phyloP scores from a whole-genome alignment of 257 asterid species.

The Salvia miltiorrhiza region DNA sequence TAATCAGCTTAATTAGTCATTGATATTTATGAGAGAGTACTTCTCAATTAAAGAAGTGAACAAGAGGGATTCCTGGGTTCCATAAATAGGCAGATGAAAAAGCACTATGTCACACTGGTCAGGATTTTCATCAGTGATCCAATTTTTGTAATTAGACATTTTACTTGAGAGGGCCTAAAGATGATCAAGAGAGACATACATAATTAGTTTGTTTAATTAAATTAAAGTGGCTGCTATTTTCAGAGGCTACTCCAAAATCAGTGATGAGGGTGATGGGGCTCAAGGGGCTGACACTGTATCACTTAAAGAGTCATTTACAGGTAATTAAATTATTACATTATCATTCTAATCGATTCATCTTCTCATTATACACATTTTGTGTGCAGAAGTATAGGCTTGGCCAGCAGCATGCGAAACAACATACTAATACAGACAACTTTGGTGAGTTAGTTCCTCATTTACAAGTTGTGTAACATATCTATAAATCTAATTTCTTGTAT shows the following conservation, averaged over 20 bases:
- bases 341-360: not conserved
- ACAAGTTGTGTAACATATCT: not conserved
- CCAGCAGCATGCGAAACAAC: constrained; percentile 68
- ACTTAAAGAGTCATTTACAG: constrained; percentile 91
- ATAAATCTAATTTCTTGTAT: too few relatives aligned
- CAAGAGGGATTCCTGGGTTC: not conserved
- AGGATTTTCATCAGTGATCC: too few relatives aligned
- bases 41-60: too few relatives aligned
- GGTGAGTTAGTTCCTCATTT: constrained; percentile 35
- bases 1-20: too few relatives aligned
- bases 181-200: not conserved
- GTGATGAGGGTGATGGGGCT: constrained; percentile 85
- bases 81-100: too few relatives aligned
- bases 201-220: not conserved
- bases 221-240: constrained; percentile 18
- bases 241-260: constrained; percentile 97
- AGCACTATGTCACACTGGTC: too few relatives aligned
- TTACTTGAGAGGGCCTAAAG: not conserved
- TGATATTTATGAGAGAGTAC: too few relatives aligned
- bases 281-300: constrained; percentile 84
- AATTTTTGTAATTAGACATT: not conserved
- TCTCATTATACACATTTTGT: not conserved
- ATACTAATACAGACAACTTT: constrained; percentile 40
- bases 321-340: constrained; percentile 20
- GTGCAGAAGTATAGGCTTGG: constrained; percentile 84